phyloP scores from a whole-genome alignment of 202 grass and related monocot genomes.

The Setaria italica region DNA sequence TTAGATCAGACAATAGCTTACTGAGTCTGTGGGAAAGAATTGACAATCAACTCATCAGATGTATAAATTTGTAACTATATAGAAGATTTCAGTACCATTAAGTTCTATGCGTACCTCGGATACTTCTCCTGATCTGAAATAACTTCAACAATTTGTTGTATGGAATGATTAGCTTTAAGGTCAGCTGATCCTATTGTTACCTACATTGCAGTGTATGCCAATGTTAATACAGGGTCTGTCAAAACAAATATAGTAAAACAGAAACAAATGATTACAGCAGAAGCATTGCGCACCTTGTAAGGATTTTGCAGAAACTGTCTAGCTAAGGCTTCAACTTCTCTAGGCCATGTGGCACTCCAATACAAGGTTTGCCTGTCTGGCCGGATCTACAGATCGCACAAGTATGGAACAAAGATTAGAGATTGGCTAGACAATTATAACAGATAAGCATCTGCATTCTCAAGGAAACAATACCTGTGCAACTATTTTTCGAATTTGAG shows the following conservation, averaged over 20 bases:
- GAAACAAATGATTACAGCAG: neutral
- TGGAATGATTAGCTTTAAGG: constrained; percentile 99
- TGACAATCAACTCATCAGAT: constrained; percentile 20
- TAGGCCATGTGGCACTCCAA: constrained; percentile 98
- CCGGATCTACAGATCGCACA: constrained; percentile 72
- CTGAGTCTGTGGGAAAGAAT: constrained; percentile 67
- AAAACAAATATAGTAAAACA: constrained; percentile 8
- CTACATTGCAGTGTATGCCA: constrained; percentile 51
- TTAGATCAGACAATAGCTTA: constrained; percentile 84
- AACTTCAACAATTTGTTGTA: constrained; percentile 96
- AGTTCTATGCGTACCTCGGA: constrained; percentile 58
- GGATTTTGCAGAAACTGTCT: constrained; percentile 93
- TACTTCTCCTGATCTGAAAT: constrained; percentile 89
- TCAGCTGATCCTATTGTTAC: constrained; percentile 92
- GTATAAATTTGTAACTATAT: constrained; percentile 24
- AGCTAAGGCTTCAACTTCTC: constrained; percentile 87
- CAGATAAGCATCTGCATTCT: constrained; percentile 9
- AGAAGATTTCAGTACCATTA: neutral
- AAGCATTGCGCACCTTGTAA: constrained; percentile 65
- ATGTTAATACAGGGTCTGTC: neutral
- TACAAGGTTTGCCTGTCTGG: constrained; percentile 96
- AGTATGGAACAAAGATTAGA: constrained; percentile 28
- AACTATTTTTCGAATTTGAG: constrained; percentile 96
- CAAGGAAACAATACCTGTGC: constrained; percentile 64
- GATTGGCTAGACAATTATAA: neutral